Evolutionary conservation across 257 asterid species (phyloP).

Genomic region (Coffea canephora): DNA sequence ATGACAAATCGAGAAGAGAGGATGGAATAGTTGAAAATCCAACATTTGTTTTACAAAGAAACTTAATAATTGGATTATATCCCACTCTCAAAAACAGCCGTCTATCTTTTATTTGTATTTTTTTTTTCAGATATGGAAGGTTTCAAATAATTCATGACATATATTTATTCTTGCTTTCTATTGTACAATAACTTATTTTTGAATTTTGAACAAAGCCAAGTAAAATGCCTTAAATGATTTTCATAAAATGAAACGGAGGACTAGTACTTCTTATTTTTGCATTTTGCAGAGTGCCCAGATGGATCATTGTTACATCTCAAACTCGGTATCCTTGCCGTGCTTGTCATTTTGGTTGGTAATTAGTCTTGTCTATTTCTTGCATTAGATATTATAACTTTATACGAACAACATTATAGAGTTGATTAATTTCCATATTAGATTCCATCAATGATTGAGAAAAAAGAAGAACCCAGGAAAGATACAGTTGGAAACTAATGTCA

Average conservation of each 20-base stretch:
- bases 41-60: too few relatives aligned
- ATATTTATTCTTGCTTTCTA: too few relatives aligned
- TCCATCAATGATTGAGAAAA: background rate
- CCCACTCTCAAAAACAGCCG: too few relatives aligned
- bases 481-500: background rate
- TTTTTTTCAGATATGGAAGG: too few relatives aligned
- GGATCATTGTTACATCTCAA: background rate
- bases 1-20: too few relatives aligned
- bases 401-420: background rate
- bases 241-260: too few relatives aligned
- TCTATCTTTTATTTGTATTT: too few relatives aligned
- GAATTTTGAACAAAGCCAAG: background rate
- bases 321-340: background rate
- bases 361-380: background rate
- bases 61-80: too few relatives aligned
- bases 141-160: too few relatives aligned
- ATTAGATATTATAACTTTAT: background rate
- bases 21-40: too few relatives aligned
- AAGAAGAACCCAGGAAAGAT: slow-evolving; percentile 1
- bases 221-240: background rate
- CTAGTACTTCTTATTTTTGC: background rate
- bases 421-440: slow-evolving; percentile 2
- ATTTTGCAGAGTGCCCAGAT: background rate
- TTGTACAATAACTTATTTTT: background rate
- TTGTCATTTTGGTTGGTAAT: background rate